Conservation (phyloP, 805 yeast species). For the Vanderwaltozyma verrucispora region DNA sequence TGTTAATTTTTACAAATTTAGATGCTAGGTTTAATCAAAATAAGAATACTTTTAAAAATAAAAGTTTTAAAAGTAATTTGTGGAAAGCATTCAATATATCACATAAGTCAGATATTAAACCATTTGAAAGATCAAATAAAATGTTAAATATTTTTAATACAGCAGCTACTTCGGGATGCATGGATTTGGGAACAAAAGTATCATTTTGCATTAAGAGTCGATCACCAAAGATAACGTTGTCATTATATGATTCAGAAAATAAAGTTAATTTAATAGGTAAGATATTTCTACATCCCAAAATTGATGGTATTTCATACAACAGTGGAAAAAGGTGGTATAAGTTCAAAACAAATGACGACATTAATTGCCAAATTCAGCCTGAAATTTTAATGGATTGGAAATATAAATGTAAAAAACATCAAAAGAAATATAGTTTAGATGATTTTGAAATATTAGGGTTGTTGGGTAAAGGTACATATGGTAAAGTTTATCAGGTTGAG, state of each 20-base stretch:
- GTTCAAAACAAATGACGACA: background rate
- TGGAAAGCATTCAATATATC: too few species aligned
- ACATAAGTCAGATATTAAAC: too few species aligned
- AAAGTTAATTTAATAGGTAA: slow-evolving; percentile 84
- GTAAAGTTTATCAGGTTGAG: slow-evolving; percentile 92
- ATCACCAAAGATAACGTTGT: slow-evolving; percentile 66
- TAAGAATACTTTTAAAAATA: too few species aligned
- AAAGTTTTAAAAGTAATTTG: too few species aligned
- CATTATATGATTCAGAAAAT: slow-evolving; percentile 74
- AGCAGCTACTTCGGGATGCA: too few species aligned
- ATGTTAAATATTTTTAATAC: too few species aligned
- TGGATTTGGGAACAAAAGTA: too few species aligned
- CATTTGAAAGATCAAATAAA: too few species aligned
- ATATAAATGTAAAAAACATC: slow-evolving; percentile 52
- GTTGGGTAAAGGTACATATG: slow-evolving; percentile 94
- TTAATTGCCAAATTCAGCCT: background rate
- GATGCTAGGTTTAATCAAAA: too few species aligned
- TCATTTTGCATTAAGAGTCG: too few species aligned
- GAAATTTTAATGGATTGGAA: slow-evolving; percentile 48
- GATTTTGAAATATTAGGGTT: slow-evolving; percentile 88
- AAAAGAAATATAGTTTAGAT: slow-evolving; percentile 78
- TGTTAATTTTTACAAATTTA: too few species aligned
- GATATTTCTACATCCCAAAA: slow-evolving; percentile 39
- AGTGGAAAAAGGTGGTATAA: background rate
- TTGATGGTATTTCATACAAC: background rate